These are phyloP conservation scores for Populus tremula DNA, from an alignment of 345 rosid species.

Conservation along the genomic window DNA sequence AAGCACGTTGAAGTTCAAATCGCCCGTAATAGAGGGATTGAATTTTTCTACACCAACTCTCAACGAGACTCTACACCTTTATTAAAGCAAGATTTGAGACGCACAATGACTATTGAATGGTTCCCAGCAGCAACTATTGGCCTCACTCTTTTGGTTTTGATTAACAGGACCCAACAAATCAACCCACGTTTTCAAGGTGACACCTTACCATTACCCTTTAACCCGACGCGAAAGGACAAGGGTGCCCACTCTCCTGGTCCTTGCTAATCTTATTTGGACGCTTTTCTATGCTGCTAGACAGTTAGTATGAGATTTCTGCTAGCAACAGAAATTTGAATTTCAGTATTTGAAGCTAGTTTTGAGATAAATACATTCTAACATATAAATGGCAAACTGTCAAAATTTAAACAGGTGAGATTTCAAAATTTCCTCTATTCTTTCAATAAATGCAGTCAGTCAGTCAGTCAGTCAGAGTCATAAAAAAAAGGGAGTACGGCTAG, in stretches of 20 bases:
- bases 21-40: neutral
- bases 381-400: neutral
- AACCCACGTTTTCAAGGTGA: neutral
- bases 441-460: neutral
- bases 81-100: neutral
- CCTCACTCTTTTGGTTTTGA: neutral
- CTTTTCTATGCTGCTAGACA: neutral
- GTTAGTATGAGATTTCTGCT: neutral
- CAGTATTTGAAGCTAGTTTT: neutral
- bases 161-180: conserved; percentile 19
- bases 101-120: too few species aligned
- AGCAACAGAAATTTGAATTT: neutral
- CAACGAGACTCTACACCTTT: neutral
- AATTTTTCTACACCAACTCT: neutral
- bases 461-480: neutral
- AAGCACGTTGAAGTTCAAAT: too few species aligned
- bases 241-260: neutral
- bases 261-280: neutral
- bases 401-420: neutral
- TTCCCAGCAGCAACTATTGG: neutral
- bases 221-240: conserved; percentile 3
- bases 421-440: neutral
- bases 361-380: neutral
- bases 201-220: conserved; percentile 1
- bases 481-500: neutral